Base-by-base conservation (phyloP, 2,329 filamentous ascomycete species). In the Verticillium longisporum region DNA sequence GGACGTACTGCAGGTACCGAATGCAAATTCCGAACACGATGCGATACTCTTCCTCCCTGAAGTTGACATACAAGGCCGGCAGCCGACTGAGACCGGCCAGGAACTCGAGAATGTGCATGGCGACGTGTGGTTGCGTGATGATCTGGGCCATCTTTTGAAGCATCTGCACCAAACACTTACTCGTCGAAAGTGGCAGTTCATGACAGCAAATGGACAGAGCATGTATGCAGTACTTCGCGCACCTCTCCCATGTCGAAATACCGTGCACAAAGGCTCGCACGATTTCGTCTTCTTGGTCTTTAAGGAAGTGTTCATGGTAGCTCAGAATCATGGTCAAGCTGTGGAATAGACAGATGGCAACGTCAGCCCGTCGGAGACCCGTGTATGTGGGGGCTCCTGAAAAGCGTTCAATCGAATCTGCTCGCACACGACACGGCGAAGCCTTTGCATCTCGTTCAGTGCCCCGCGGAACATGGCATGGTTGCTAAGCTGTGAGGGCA, bases 21-120 rank as follows among this genome's bases (percentile, higher is more conserved):
- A 97, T 92, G 70, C 92, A 97, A 56, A 99, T 96, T 10, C 91
- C 95, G 72, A 99, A 98, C 1, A 98, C 91, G 60, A 91, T 92
- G 64, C 91, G 90, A 73, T 94, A 97, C 69, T 98, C 93, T 53
- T 97, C 92, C 67, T 96, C 89, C 58, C 91, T 85, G 71, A 97
- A 91, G 70, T 97, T 96, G 70, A 91, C 87, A 70, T 93, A 96
- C 1, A 97, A 82, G 63, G 91, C 85, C 10, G 91, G 91, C 61
- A 97, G 79, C 38, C 94, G 88, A 59, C 93, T 92, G 33, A 99
- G 82, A 57, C 92, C 89, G 10, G 91, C 90, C n/a, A 99, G 79
- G 69, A 99, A 98, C 70, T 99, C 95, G 57, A 99, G 80, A 63
- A 99, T 96, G 70, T 99, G 95, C 63, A 97, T 89, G 10, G 94